These are phyloP conservation scores for Zymoseptoria pseudotritici DNA, from an alignment of 2,329 filamentous ascomycete genomes.

Conservation along the genomic window DNA sequence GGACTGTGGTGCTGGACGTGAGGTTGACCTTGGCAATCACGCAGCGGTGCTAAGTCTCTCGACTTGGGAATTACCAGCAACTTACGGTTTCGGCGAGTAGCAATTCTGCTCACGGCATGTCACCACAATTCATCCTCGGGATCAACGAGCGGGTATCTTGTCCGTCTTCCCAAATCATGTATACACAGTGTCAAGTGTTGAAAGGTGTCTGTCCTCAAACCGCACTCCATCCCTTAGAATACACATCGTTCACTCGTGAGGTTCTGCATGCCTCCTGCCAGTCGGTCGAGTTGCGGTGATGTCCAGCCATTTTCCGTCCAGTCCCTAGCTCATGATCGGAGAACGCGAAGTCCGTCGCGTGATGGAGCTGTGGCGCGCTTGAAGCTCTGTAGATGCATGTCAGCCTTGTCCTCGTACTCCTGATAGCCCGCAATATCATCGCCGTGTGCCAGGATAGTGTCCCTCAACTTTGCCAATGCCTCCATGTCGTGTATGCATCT, in stretches of 20 bases:
- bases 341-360: constrained; percentile 42
- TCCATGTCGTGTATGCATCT: not conserved
- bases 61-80: too few relatives aligned
- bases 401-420: not conserved
- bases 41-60: too few relatives aligned
- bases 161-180: not conserved
- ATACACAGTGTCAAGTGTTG: not conserved
- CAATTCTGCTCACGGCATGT: too few relatives aligned
- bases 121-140: too few relatives aligned
- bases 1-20: too few relatives aligned
- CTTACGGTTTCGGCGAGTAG: too few relatives aligned
- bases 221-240: not conserved
- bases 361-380: constrained; percentile 43
- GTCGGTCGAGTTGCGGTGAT: not conserved
- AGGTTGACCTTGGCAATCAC: too few relatives aligned
- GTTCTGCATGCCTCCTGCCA: not conserved
- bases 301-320: not conserved
- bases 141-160: not conserved
- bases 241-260: not conserved
- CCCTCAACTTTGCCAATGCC: not conserved
- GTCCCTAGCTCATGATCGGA: constrained; percentile 31
- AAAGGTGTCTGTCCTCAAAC: not conserved
- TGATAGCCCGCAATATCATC: not conserved
- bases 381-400: constrained; percentile 38
- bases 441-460: not conserved